These are phyloP conservation scores for Pyrenophora graminea DNA, from an alignment of 2,329 filamentous ascomycete species.

Conservation along the genomic window DNA sequence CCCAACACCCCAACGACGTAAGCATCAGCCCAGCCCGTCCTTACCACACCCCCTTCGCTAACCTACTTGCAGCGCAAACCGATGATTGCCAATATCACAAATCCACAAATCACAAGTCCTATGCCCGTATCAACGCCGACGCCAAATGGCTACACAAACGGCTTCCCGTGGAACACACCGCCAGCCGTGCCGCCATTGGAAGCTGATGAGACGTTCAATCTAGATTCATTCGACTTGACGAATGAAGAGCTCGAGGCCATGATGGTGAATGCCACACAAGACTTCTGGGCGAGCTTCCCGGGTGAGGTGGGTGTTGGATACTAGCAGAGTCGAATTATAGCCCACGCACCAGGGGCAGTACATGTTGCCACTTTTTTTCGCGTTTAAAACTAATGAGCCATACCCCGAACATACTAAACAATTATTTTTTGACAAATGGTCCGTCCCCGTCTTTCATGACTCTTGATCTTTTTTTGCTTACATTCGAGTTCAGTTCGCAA, in stretches of 20 bases:
- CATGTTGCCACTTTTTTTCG: too few relatives aligned
- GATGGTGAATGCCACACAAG: slow-evolving; percentile 46
- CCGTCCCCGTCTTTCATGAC: too few relatives aligned
- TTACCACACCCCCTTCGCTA: not conserved
- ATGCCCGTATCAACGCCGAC: slow-evolving; percentile 28
- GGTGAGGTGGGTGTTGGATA: slow-evolving; percentile 45
- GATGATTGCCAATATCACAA: slow-evolving; percentile 10
- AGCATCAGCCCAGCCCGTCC: not conserved
- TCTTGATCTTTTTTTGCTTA: too few relatives aligned
- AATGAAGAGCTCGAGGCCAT: slow-evolving; percentile 46
- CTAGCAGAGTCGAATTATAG: not conserved
- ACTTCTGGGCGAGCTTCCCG: slow-evolving; percentile 47
- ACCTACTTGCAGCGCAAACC: slow-evolving; percentile 11
- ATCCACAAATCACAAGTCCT: slow-evolving; percentile 21
- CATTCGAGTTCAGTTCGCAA: too few relatives aligned
- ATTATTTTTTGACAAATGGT: too few relatives aligned
- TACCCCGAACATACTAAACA: too few relatives aligned
- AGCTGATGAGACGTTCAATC: slow-evolving; percentile 38
- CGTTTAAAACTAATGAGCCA: too few relatives aligned
- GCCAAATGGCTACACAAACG: slow-evolving; percentile 27
- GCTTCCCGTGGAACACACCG: slow-evolving; percentile 29
- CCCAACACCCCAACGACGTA: slow-evolving; percentile 9
- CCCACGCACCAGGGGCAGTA: too few relatives aligned
- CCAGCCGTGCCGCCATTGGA: slow-evolving; percentile 34
- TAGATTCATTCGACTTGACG: slow-evolving; percentile 40